Evolutionary conservation across 495 filamentous ascomycete species (phyloP).

Genomic region (Tuber umbilicatum): DNA sequence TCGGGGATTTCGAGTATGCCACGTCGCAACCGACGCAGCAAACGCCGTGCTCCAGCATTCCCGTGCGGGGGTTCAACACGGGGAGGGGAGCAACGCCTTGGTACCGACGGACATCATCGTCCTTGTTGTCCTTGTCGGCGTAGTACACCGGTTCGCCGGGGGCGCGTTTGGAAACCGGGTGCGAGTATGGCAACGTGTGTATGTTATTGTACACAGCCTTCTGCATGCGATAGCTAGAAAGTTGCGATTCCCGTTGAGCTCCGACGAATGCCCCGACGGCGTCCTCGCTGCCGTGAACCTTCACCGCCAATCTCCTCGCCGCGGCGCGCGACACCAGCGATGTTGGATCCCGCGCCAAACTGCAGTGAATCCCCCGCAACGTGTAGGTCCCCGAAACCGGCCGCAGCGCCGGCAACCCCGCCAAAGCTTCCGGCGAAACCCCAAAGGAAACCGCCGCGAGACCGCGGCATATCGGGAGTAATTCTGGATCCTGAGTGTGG

Average conservation of each 20-base stretch:
- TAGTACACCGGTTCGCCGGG: conserved; percentile 19
- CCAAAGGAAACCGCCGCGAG: conserved; percentile 21
- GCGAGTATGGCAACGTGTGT: conserved; percentile 8
- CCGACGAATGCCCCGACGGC: conserved; percentile 23
- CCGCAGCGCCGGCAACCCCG: conserved; percentile 18
- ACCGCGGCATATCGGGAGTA: conserved; percentile 16
- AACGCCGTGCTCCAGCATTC: conserved; percentile 16
- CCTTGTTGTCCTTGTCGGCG: conserved; percentile 25
- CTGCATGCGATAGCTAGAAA: conserved; percentile 18
- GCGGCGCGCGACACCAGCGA: conserved; percentile 22
- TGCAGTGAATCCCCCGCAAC: conserved; percentile 22
- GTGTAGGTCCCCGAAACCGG: conserved; percentile 26
- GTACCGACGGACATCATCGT: conserved; percentile 22
- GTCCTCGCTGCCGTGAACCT: conserved; percentile 21
- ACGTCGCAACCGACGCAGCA: conserved; percentile 24
- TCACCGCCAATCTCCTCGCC: conserved; percentile 19
- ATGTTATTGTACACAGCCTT: conserved; percentile 25
- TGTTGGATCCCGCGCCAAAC: conserved; percentile 8
- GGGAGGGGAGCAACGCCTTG: conserved; percentile 26
- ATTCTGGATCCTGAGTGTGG: conserved; percentile 32
- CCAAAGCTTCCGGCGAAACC: conserved; percentile 9
- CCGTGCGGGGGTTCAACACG: conserved; percentile 21
- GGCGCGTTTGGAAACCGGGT: conserved; percentile 6
- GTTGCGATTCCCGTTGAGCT: conserved; percentile 16
- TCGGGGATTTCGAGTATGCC: background rate